Evolutionary conservation across 2,329 filamentous ascomycete genomes (phyloP).

Genomic region (Microsporum audouinii): DNA sequence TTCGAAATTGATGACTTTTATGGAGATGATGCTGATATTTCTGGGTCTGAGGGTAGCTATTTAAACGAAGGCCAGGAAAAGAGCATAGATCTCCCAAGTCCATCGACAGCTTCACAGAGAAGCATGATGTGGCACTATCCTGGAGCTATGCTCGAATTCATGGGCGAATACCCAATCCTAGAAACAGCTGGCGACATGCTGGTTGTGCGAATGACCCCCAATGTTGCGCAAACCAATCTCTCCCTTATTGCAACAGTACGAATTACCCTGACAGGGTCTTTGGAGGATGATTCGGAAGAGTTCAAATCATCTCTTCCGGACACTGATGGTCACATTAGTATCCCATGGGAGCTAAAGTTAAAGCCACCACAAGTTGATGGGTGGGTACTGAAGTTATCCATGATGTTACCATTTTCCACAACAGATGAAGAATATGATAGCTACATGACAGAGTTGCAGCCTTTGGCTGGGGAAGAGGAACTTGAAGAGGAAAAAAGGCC

Average conservation of each 20-base stretch:
- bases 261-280: not conserved
- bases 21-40: not conserved
- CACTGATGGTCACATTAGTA: not conserved
- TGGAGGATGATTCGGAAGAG: not conserved
- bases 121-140: conserved; percentile 16
- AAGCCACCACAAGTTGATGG: not conserved
- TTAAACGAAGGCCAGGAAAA: not conserved
- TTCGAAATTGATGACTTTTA: not conserved
- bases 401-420: not conserved
- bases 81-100: conserved; percentile 14
- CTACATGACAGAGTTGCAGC: not conserved
- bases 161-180: not conserved
- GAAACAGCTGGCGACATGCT: not conserved
- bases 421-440: not conserved
- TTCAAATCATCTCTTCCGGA: not conserved
- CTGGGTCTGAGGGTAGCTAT: not conserved
- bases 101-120: conserved; percentile 15
- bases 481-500: not conserved
- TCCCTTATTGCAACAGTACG: conserved; percentile 4
- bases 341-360: not conserved
- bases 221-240: not conserved
- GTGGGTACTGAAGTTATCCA: not conserved
- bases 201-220: not conserved
- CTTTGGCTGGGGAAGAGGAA: not conserved
- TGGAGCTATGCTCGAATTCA: not conserved